Evolutionary conservation across 345 rosid species (phyloP).

Genomic region (Rhodomyrtus tomentosa): DNA sequence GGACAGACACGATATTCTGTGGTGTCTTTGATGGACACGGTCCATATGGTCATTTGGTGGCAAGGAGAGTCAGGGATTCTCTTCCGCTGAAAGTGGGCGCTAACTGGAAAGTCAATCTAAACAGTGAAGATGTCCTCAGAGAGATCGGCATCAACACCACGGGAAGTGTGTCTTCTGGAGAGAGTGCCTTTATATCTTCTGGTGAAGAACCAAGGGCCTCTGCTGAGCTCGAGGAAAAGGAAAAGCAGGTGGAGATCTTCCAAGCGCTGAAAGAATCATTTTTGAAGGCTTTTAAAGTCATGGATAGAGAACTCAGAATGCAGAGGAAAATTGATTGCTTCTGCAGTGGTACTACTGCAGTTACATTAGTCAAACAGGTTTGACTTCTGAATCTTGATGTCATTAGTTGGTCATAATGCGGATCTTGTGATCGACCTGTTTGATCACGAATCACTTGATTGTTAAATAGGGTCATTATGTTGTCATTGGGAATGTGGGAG

Average conservation of each 20-base stretch:
- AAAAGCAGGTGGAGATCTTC: constrained; percentile 45
- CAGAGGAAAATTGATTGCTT: constrained; percentile 68
- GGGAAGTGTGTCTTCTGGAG: constrained; percentile 48
- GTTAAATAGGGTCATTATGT: constrained; percentile 56
- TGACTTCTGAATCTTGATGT: not conserved
- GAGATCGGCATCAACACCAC: constrained; percentile 35
- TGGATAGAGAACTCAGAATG: constrained; percentile 87
- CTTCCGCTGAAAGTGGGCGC: constrained; percentile 81
- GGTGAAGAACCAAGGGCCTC: constrained; percentile 60
- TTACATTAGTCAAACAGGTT: constrained; percentile 90
- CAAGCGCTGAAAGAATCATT: constrained; percentile 63
- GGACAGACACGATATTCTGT: constrained; percentile 78
- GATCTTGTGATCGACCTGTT: not conserved
- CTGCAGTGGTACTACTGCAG: constrained; percentile 99
- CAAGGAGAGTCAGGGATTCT: constrained; percentile 84
- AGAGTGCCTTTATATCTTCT: constrained; percentile 40
- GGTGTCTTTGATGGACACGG: constrained; percentile 99
- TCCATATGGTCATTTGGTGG: constrained; percentile 95
- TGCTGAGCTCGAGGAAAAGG: constrained; percentile 31
- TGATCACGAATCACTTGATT: not conserved
- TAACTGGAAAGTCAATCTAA: constrained; percentile 58
- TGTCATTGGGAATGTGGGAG: constrained; percentile 83
- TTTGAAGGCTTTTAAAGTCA: constrained; percentile 82
- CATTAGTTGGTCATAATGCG: not conserved
- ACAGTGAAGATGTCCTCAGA: constrained; percentile 39